A percentile compares a stretch with the other conserved stretches of the same genome.
Conservation (phyloP, 805 yeast genomes). For the Metschnikowia picachoensis region DNA sequence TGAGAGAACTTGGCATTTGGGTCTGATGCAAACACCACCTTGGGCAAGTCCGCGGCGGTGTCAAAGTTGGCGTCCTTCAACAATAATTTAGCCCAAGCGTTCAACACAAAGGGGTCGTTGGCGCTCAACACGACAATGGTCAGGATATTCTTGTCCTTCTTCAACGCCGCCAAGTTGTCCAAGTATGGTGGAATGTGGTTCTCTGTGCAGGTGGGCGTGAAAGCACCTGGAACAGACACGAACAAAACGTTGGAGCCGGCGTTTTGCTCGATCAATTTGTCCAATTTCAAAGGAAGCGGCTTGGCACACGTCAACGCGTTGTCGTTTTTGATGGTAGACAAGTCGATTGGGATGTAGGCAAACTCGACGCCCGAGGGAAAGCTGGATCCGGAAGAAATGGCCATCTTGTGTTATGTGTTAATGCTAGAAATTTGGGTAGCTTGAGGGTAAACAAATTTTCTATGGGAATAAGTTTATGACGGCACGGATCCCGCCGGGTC, state of each 20-base stretch:
- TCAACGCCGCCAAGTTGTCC: slow-evolving; percentile 26
- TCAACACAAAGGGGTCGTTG: slow-evolving; percentile 41
- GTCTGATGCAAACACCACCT: slow-evolving; percentile 38
- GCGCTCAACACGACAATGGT: slow-evolving; percentile 36
- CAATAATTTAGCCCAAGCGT: slow-evolving; percentile 44
- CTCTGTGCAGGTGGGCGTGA: slow-evolving; percentile 45
- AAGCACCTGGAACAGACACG: slow-evolving; percentile 43
- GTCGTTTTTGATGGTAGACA: slow-evolving; percentile 20
- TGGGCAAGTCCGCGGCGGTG: slow-evolving; percentile 18
- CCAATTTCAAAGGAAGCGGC: slow-evolving; percentile 33
- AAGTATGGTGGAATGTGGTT: slow-evolving; percentile 41
- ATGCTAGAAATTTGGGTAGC: too few species aligned
- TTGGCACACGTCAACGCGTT: slow-evolving; percentile 32
- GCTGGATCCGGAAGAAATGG: slow-evolving; percentile 24
- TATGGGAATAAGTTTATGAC: too few species aligned
- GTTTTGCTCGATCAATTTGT: slow-evolving; percentile 26
- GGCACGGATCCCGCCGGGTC: too few species aligned
- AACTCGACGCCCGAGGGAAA: slow-evolving; percentile 36
- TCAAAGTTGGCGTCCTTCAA: slow-evolving; percentile 22
- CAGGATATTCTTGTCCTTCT: slow-evolving; percentile 27
- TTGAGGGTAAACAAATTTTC: too few species aligned
- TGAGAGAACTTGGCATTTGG: slow-evolving; percentile 33
- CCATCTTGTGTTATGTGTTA: slow-evolving; percentile 6
- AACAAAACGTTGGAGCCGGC: slow-evolving; percentile 26
- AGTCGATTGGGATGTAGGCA: slow-evolving; percentile 36